Percentiles rank a stretch among this genome's conserved stretches.
Conservation (phyloP, 75 land plant genomes). For the Selaginella tamariscina region DNA sequence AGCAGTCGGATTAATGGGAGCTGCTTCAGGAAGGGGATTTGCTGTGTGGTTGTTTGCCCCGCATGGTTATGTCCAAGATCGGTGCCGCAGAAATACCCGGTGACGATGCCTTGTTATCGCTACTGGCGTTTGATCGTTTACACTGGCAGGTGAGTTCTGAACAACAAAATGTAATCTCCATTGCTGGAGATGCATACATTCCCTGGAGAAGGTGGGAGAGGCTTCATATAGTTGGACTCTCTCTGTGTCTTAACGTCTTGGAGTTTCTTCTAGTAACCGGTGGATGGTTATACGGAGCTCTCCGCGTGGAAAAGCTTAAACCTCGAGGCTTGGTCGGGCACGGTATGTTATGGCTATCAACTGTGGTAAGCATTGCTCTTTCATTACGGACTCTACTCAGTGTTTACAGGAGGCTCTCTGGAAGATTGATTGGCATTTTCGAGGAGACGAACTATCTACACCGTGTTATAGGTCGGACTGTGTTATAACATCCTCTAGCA, state of each 20-base stretch:
- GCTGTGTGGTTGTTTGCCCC: constrained; percentile 1
- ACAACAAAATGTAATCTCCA: background rate
- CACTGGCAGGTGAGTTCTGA: background rate
- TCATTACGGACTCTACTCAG: background rate
- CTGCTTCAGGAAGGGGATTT: constrained; percentile 4
- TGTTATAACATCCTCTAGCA: background rate
- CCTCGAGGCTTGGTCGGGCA: constrained; percentile 2
- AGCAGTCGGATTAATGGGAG: constrained; percentile 8
- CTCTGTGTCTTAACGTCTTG: background rate
- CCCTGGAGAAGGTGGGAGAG: background rate
- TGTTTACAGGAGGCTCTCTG: background rate
- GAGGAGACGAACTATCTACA: background rate
- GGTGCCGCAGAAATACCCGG: background rate
- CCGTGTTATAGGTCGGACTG: background rate
- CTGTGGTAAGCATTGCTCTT: background rate
- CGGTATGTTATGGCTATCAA: constrained; percentile 2
- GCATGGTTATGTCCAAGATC: background rate
- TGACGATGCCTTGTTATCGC: constrained; percentile 3
- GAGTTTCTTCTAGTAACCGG: background rate
- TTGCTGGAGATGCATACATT: background rate
- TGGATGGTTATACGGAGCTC: constrained; percentile 4
- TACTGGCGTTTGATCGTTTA: background rate
- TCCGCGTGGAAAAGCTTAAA: constrained; percentile 9
- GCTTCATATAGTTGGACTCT: background rate
- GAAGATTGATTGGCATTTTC: constrained; percentile 1